phyloP scores from a whole-genome alignment of 2,329 filamentous ascomycete species.

The Trichoderma sp. region DNA sequence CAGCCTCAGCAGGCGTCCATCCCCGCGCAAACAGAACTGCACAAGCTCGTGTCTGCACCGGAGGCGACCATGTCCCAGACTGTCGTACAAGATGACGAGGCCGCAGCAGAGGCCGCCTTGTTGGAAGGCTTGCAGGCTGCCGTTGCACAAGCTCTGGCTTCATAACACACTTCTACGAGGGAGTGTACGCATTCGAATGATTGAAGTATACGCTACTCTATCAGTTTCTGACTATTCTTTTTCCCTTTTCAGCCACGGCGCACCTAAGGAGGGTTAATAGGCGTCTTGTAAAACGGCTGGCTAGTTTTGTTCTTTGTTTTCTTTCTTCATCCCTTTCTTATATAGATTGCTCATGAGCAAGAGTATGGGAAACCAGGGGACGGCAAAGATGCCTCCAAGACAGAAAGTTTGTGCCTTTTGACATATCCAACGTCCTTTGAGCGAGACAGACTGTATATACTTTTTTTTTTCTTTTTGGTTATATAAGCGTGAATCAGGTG shows the following conservation, averaged over 20 bases:
- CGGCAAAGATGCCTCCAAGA: not conserved
- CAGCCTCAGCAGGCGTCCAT: slow-evolving; percentile 16
- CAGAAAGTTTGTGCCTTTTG: not conserved
- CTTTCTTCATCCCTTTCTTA: not conserved
- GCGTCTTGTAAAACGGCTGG: not conserved
- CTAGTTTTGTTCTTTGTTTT: not conserved
- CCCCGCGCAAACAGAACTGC: slow-evolving; percentile 13
- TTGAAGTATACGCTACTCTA: not conserved
- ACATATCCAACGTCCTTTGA: not conserved
- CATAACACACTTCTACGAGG: not conserved
- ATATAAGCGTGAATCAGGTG: not conserved
- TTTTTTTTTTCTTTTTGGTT: not conserved
- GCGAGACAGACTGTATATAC: not conserved
- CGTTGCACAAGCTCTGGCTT: slow-evolving; percentile 30
- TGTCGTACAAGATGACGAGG: slow-evolving; percentile 30
- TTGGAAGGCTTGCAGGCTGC: slow-evolving; percentile 37
- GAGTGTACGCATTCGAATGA: not conserved
- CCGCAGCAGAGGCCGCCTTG: slow-evolving; percentile 36
- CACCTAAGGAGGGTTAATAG: not conserved
- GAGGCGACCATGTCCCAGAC: slow-evolving; percentile 27
- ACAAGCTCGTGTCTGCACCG: slow-evolving; percentile 25
- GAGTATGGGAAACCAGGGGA: not conserved
- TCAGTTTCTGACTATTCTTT: not conserved
- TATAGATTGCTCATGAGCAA: not conserved
- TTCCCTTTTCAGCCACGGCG: not conserved